phyloP scores from a whole-genome alignment of 129 eudicot genomes.

The Daucus carota region DNA sequence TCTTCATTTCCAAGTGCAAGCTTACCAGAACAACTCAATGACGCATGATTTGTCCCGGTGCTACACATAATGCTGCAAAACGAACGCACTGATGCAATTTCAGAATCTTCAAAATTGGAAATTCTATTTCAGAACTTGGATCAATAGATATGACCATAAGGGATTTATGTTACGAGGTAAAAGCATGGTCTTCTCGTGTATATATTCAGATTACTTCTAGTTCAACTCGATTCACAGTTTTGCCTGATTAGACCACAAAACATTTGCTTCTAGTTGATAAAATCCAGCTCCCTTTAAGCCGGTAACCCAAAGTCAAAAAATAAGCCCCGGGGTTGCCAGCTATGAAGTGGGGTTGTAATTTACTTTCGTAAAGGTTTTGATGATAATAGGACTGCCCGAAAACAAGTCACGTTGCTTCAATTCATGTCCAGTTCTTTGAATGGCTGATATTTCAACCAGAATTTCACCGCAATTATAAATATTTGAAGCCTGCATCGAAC shows the following conservation, averaged over 20 bases:
- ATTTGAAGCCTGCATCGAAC: constrained; percentile 14
- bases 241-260: neutral
- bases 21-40: constrained; percentile 43
- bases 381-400: neutral
- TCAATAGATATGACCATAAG: neutral
- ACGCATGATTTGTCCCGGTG: neutral
- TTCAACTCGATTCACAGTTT: constrained; percentile 3
- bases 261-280: neutral
- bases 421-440: constrained; percentile 9
- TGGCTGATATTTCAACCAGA: constrained; percentile 8
- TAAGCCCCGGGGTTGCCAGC: neutral
- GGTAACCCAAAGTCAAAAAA: neutral
- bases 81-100: neutral
- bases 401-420: constrained; percentile 4
- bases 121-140: neutral
- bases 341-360: neutral
- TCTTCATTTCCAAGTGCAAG: constrained; percentile 52
- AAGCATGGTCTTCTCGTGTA: neutral
- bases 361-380: neutral
- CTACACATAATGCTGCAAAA: neutral
- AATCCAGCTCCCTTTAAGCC: neutral
- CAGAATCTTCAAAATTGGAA: neutral
- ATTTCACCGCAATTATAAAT: constrained; percentile 27
- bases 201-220: neutral
- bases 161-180: neutral